A percentile compares a stretch with the other conserved stretches of the same genome.
phyloP scores from a whole-genome alignment of 2,329 filamentous ascomycete species.

The Nemania sp. region DNA sequence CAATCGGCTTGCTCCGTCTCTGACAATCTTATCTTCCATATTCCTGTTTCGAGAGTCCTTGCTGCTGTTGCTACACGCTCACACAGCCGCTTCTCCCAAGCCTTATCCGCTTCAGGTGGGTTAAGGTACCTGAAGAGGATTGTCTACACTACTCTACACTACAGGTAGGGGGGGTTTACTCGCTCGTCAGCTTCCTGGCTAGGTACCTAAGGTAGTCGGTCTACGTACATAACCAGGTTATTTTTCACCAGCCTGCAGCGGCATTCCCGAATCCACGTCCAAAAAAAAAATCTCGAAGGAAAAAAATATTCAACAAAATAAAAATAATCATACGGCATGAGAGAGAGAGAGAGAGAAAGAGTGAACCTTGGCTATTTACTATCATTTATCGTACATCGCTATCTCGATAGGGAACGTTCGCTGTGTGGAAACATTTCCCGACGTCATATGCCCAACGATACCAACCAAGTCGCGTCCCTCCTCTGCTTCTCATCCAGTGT shows the following conservation, averaged over 20 bases:
- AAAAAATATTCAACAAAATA: no score
- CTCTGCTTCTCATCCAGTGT: background rate
- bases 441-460: slow-evolving; percentile 20
- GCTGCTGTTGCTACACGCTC: background rate
- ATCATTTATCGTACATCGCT: slow-evolving; percentile 6
- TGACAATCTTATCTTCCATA: background rate
- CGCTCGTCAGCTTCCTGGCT: background rate
- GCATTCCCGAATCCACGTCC: slow-evolving; percentile 10
- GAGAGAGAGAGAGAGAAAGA: no score
- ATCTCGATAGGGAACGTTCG: slow-evolving; percentile 4
- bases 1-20: background rate
- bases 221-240: slow-evolving; percentile 5
- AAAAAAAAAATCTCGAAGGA: no score
- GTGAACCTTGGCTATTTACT: slow-evolving; percentile 6
- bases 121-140: background rate
- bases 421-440: slow-evolving; percentile 10
- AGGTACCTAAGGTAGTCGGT: no score
- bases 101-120: background rate
- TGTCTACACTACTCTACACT: no score
- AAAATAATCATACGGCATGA: background rate
- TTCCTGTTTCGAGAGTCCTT: background rate
- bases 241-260: background rate
- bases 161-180: background rate
- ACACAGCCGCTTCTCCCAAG: background rate
- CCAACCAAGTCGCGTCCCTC: background rate